Evolutionary conservation across 139 green algal genomes (phyloP).

Genomic region (Auxenochlorella pyrenoidosa): DNA sequence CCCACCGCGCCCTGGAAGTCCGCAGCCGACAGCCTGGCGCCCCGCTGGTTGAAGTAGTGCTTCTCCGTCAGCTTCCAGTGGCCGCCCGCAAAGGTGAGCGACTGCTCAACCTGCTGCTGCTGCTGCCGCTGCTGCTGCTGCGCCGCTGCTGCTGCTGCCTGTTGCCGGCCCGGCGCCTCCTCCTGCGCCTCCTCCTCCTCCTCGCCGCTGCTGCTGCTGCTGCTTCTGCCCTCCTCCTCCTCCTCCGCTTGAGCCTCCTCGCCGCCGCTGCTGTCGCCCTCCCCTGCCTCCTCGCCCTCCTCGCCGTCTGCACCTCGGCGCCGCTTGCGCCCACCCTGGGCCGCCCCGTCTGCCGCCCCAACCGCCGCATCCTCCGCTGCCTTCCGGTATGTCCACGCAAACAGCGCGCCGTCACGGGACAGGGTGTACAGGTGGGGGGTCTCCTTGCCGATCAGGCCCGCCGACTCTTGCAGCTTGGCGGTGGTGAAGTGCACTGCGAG

Average conservation of each 20-base stretch:
- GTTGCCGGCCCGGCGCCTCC: background rate
- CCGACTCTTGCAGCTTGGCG: slow-evolving; percentile 44
- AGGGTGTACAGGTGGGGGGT: slow-evolving; percentile 78
- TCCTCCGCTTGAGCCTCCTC: background rate
- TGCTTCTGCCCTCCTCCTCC: background rate
- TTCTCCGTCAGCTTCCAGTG: slow-evolving; percentile 82
- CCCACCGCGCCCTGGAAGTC: slow-evolving; percentile 64
- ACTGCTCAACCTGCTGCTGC: slow-evolving; percentile 21
- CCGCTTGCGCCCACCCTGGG: background rate
- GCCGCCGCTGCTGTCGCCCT: slow-evolving; percentile 2
- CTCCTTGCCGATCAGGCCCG: slow-evolving; percentile 58
- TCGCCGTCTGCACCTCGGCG: background rate
- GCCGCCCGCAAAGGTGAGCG: slow-evolving; percentile 52
- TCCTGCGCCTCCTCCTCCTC: background rate
- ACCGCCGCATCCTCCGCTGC: slow-evolving; percentile 18
- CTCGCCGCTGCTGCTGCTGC: background rate
- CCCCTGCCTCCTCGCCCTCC: background rate
- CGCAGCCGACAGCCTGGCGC: slow-evolving; percentile 62
- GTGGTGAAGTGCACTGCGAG: slow-evolving; percentile 82
- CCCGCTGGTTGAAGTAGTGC: slow-evolving; percentile 82
- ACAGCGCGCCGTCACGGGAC: slow-evolving; percentile 87
- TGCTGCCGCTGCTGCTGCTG: background rate
- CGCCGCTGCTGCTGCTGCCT: slow-evolving; percentile 1
- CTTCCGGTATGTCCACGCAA: slow-evolving; percentile 78
- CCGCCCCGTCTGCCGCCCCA: background rate